Evolutionary conservation across 768 basidiomycete genomes (phyloP).

Genomic region (Auricularia sp.): DNA sequence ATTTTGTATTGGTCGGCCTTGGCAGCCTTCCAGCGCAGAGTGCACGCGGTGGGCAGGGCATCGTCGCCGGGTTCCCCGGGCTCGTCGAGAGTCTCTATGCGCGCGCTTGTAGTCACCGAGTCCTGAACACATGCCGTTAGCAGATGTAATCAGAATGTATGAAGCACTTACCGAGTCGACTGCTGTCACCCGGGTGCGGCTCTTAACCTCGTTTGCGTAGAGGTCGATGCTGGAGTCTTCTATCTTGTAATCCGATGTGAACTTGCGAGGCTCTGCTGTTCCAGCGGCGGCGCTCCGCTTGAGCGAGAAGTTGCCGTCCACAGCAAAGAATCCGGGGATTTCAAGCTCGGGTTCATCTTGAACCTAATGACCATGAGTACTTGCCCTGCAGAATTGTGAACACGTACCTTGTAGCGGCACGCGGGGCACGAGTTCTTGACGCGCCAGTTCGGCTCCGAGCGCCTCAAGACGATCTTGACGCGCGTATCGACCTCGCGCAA

Average conservation of each 20-base stretch:
- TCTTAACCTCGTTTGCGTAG: not conserved
- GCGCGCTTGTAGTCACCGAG: not conserved
- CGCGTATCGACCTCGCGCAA: constrained; percentile 8
- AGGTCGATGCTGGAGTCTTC: not conserved
- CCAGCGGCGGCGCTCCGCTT: not conserved
- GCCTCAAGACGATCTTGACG: constrained; percentile 9
- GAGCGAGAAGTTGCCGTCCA: constrained; percentile 15
- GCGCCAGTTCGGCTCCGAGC: constrained; percentile 14
- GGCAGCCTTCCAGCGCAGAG: constrained; percentile 17
- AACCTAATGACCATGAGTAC: not conserved
- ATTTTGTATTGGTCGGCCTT: constrained; percentile 9
- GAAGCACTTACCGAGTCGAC: not conserved
- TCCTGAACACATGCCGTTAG: not conserved
- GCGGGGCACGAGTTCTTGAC: constrained; percentile 17
- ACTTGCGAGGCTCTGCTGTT: not conserved
- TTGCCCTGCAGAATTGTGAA: not conserved
- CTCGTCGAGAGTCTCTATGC: not conserved
- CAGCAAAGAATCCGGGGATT: constrained; percentile 11
- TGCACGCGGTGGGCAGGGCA: not conserved
- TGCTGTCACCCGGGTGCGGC: not conserved
- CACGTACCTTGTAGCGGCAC: constrained; percentile 14
- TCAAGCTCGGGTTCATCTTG: constrained; percentile 10
- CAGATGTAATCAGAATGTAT: not conserved
- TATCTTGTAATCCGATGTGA: not conserved
- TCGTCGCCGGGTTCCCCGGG: not conserved